Conservation (phyloP, 108 stramenopile species). For the Thalassiosira profunda region DNA sequence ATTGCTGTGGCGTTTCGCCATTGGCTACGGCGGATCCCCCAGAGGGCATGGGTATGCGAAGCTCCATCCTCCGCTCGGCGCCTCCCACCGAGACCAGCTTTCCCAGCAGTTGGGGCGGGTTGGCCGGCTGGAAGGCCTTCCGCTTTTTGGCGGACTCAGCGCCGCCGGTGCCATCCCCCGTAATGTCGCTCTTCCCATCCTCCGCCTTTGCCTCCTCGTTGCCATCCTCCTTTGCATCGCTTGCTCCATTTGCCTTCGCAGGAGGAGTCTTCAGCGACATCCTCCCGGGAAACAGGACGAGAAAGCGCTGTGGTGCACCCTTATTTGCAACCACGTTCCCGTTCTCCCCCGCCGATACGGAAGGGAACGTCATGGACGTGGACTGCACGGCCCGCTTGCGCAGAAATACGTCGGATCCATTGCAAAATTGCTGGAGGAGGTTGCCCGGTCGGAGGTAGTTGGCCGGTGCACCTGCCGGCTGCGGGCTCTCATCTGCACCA, state of each 20-base stretch:
- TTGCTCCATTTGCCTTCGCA: not conserved
- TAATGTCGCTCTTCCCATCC: not conserved
- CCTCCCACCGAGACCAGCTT: conserved; percentile 15
- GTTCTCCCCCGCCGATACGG: not conserved
- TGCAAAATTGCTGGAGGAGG: conserved; percentile 25
- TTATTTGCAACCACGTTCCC: not conserved
- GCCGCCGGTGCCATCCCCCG: not conserved
- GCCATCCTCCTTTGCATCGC: not conserved
- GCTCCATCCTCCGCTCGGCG: conserved; percentile 13
- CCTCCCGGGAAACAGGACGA: conserved; percentile 44
- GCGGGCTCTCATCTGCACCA: not conserved
- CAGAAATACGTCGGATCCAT: conserved; percentile 49
- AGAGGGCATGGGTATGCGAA: conserved; percentile 39
- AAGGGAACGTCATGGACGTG: conserved; percentile 3
- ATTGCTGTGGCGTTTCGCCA: conserved; percentile 10
- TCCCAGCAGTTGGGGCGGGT: conserved; percentile 43
- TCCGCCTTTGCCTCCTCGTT: conserved; percentile 4
- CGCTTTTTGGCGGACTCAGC: conserved; percentile 2
- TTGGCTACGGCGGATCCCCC: not conserved
- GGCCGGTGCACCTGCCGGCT: not conserved
- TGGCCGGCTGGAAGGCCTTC: conserved; percentile 38
- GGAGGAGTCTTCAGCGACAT: conserved; percentile 32
- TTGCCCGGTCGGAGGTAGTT: conserved; percentile 28
- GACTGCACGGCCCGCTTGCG: conserved; percentile 44
- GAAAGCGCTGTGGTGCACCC: conserved; percentile 30